Conservation (phyloP, 495 filamentous ascomycete species). For the Podospora didyma region DNA sequence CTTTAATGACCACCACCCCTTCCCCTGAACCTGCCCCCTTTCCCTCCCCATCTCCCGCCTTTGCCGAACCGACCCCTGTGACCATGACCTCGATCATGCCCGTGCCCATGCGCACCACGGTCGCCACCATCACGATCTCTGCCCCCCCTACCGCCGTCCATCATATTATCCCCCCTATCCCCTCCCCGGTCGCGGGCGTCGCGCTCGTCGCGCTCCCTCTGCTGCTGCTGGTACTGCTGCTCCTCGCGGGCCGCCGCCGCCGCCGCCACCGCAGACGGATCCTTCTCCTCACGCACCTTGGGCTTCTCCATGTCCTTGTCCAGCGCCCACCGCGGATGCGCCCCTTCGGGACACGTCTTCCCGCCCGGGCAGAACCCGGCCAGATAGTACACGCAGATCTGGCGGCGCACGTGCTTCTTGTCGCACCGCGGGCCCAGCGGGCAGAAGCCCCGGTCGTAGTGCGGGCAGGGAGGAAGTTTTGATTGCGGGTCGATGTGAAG, state of each 20-base stretch:
- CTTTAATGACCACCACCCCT: constrained; percentile 6
- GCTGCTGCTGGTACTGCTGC: constrained; percentile 13
- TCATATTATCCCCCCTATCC: constrained; percentile 12
- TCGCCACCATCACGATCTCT: constrained; percentile 28
- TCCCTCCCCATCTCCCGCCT: constrained; percentile 31
- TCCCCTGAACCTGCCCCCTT: constrained; percentile 25
- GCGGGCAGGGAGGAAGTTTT: constrained; percentile 79
- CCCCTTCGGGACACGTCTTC: constrained; percentile 66
- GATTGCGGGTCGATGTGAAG: constrained; percentile 84
- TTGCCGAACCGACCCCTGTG: constrained; percentile 35
- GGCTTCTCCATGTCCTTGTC: constrained; percentile 69
- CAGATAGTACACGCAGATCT: constrained; percentile 79
- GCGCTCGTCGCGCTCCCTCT: constrained; percentile 4
- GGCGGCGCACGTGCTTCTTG: constrained; percentile 76
- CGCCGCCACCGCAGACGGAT: constrained; percentile 43
- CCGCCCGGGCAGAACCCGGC: constrained; percentile 89
- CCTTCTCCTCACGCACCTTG: constrained; percentile 55
- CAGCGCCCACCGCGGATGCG: constrained; percentile 68
- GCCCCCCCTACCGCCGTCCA: constrained; percentile 18
- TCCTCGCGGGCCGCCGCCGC: constrained; percentile 5
- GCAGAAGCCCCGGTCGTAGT: constrained; percentile 95
- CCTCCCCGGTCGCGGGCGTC: neutral
- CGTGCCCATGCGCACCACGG: too few species aligned
- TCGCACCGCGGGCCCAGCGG: constrained; percentile 81
- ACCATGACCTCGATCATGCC: constrained; percentile 24